phyloP scores from a whole-genome alignment of 352 stramenopile genomes.

The Phytophthora sojae region DNA sequence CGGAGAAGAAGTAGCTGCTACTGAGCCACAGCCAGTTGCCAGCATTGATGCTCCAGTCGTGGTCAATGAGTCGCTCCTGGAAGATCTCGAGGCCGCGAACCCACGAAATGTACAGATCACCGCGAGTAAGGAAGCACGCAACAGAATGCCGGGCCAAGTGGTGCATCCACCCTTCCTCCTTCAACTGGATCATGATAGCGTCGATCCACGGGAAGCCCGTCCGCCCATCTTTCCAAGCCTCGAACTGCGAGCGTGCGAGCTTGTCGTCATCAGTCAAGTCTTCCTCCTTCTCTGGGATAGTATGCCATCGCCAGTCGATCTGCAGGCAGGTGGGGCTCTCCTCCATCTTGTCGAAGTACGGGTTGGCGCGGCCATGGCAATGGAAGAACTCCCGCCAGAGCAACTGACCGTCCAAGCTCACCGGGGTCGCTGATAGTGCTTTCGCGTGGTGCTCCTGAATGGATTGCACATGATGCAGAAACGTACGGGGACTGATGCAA shows the following conservation, averaged over 20 bases:
- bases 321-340: constrained; percentile 93
- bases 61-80: constrained; percentile 95
- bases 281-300: constrained; percentile 72
- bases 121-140: constrained; percentile 98
- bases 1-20: constrained; percentile 95
- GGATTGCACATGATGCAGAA: constrained; percentile 90
- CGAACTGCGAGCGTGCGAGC: constrained; percentile 80
- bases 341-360: constrained; percentile 96
- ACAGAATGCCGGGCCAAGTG: constrained; percentile 94
- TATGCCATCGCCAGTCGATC: constrained; percentile 89
- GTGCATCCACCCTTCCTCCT: constrained; percentile 91
- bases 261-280: constrained; percentile 89
- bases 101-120: constrained; percentile 97
- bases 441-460: constrained; percentile 81
- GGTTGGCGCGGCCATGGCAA: constrained; percentile 74
- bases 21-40: constrained; percentile 99
- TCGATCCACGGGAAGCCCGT: constrained; percentile 99
- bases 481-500: constrained; percentile 91
- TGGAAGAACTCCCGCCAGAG: constrained; percentile 97
- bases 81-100: constrained; percentile 92
- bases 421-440: constrained; percentile 84
- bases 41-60: constrained; percentile 97
- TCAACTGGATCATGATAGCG: constrained; percentile 96
- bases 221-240: constrained; percentile 94
- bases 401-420: constrained; percentile 94